A percentile compares a stretch with the other conserved stretches of the same genome.
phyloP scores from a whole-genome alignment of 1,139 yeast species.

The Nakaseomyces uthaithaninus region DNA sequence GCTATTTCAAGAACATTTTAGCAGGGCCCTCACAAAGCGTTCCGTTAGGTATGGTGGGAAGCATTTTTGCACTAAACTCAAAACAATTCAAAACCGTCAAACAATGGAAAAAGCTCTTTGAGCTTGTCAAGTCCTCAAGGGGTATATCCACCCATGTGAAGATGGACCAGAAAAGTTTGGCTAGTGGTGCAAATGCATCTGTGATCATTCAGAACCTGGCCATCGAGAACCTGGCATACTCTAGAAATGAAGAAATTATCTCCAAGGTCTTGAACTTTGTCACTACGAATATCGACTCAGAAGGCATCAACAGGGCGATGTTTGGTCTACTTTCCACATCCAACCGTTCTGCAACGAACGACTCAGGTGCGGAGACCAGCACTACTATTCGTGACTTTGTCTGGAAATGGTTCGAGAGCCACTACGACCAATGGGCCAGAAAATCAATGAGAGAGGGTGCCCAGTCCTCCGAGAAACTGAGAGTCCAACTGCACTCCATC shows the following conservation, averaged over 20 bases:
- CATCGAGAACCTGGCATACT: constrained; percentile 46
- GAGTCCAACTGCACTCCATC: constrained; percentile 38
- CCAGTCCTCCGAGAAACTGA: constrained; percentile 34
- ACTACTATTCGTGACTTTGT: constrained; percentile 24
- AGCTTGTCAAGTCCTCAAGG: constrained; percentile 44
- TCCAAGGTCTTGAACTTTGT: constrained; percentile 49
- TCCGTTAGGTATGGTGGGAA: constrained; percentile 41
- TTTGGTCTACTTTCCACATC: constrained; percentile 41
- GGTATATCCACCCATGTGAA: constrained; percentile 26
- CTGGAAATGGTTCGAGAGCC: constrained; percentile 49
- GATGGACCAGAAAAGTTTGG: constrained; percentile 7
- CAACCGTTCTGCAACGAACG: constrained; percentile 9
- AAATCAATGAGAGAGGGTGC: constrained; percentile 41
- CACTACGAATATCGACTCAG: constrained; percentile 45
- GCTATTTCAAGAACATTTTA: constrained; percentile 39
- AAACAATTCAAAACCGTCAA: constrained; percentile 36
- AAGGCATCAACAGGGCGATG: constrained; percentile 46
- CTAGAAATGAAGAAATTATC: constrained; percentile 39
- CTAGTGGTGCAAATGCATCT: constrained; percentile 17
- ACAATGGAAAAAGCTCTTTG: constrained; percentile 50
- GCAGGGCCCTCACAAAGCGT: constrained; percentile 44
- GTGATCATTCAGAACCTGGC: constrained; percentile 43
- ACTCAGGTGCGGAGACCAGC: constrained; percentile 12
- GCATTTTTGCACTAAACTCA: constrained; percentile 33
- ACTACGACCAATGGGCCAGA: constrained; percentile 45